Evolutionary conservation across 257 asterid genomes (phyloP).

Genomic region (Capsicum pubescens): DNA sequence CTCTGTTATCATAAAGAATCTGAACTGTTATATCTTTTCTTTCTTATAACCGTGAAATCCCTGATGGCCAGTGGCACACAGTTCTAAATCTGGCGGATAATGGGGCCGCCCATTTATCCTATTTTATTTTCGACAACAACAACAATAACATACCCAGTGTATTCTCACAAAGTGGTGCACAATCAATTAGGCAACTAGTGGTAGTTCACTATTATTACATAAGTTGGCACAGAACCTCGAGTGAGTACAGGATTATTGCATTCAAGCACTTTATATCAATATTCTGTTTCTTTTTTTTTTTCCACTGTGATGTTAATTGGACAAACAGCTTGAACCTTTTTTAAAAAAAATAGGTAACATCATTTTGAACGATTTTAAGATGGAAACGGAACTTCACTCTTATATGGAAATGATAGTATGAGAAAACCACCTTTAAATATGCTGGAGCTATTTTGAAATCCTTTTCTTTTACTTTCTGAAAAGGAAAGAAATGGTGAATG

Average conservation of each 20-base stretch:
- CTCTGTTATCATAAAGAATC: neutral
- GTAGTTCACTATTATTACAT: neutral
- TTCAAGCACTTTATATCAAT: neutral
- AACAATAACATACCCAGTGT: no score
- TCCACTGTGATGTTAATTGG: neutral
- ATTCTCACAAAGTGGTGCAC: neutral
- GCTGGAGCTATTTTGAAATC: slow-evolving; percentile 3
- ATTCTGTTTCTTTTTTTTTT: neutral
- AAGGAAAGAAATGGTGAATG: neutral
- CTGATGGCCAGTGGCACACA: neutral
- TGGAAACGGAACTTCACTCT: neutral
- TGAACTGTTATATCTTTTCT: neutral
- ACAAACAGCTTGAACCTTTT: neutral
- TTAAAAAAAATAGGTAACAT: no score
- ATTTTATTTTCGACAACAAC: neutral
- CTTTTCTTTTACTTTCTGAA: neutral
- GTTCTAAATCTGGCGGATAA: neutral
- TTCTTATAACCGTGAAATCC: neutral
- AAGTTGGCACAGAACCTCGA: neutral
- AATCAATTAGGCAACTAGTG: neutral
- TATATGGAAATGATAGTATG: neutral
- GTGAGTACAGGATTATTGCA: neutral
- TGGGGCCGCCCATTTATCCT: neutral
- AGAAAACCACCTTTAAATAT: neutral
- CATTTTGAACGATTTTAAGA: neutral